Evolutionary conservation across 495 filamentous ascomycete genomes (phyloP).

Genomic region (Thozetella sp.): DNA sequence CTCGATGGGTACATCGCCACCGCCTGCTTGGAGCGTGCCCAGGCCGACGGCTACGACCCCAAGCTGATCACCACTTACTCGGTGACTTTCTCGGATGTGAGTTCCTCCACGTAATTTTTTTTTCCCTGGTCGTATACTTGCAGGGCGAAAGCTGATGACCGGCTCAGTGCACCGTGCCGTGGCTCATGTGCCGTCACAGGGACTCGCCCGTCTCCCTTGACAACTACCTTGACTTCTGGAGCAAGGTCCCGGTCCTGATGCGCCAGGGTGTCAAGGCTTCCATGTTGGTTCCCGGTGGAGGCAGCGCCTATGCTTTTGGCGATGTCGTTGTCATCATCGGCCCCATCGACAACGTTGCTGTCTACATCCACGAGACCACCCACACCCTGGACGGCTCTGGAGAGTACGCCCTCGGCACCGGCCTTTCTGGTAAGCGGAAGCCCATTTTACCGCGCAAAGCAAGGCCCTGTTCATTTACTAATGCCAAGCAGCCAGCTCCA

Average conservation of each 20-base stretch:
- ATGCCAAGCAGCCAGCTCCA: neutral
- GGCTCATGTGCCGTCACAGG: neutral
- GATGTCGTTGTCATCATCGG: neutral
- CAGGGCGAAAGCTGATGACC: too few species aligned
- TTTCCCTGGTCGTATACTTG: neutral
- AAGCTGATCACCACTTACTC: neutral
- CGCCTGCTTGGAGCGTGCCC: neutral
- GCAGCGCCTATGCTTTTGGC: neutral
- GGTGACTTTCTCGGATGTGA: neutral
- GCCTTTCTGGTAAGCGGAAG: neutral
- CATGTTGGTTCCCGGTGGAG: neutral
- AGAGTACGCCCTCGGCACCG: neutral
- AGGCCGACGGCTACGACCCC: neutral
- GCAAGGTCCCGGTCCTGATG: neutral
- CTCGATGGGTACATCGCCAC: neutral
- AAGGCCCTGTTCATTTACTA: neutral
- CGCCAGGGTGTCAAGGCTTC: neutral
- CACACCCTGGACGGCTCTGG: neutral
- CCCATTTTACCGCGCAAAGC: neutral
- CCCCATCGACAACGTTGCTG: neutral
- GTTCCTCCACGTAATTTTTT: neutral
- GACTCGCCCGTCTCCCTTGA: neutral
- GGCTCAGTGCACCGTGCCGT: neutral
- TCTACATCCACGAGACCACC: neutral
- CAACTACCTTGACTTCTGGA: neutral